phyloP scores from a whole-genome alignment of 495 filamentous ascomycete genomes.

The Podospora pseudopauciseta region DNA sequence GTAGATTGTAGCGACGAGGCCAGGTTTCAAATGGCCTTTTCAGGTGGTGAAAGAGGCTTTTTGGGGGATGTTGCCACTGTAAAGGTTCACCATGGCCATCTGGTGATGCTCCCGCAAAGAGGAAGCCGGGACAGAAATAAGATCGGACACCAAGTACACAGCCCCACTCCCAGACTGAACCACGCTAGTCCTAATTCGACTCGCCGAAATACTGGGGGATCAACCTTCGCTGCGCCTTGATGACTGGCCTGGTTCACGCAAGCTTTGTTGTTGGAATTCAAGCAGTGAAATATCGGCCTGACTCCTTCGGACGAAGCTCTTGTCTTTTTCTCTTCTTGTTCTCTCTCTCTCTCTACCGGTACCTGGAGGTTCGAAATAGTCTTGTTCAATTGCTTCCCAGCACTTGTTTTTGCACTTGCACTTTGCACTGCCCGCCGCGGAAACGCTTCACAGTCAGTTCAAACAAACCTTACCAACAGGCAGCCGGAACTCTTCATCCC shows the following conservation, averaged over 20 bases:
- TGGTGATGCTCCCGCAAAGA: neutral
- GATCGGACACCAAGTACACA: constrained; percentile 6
- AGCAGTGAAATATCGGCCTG: constrained; percentile 50
- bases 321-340: constrained; percentile 30
- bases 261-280: constrained; percentile 5
- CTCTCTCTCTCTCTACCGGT: constrained; percentile 27
- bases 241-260: constrained; percentile 13
- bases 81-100: neutral
- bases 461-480: neutral
- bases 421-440: neutral
- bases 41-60: neutral
- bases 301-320: constrained; percentile 41
- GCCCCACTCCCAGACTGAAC: constrained; percentile 1
- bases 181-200: constrained; percentile 30
- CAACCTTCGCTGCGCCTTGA: constrained; percentile 32
- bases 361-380: constrained; percentile 4
- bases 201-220: constrained; percentile 31
- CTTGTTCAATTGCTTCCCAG: neutral
- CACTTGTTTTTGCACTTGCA: neutral
- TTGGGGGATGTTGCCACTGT: neutral
- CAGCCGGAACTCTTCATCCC: neutral
- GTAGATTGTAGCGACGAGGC: neutral
- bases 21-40: neutral
- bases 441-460: neutral
- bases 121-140: constrained; percentile 17